Conservation (phyloP, 257 asterid species). For the Jasminum sambac region DNA sequence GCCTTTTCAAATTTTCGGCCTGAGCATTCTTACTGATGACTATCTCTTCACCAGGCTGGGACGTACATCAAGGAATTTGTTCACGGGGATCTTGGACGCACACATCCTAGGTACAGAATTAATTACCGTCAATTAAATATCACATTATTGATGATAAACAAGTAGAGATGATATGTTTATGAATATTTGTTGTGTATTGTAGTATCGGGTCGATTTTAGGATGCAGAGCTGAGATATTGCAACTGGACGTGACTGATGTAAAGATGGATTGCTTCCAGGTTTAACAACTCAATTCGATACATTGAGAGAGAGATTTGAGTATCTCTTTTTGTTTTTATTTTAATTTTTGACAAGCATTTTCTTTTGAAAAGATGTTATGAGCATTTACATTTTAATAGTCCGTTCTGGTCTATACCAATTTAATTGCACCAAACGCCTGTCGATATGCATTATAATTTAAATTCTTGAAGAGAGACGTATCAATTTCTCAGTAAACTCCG, state of each 20-base stretch:
- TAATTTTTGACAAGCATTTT: too few species aligned
- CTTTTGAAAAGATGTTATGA: constrained; percentile 17
- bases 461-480: constrained; percentile 13
- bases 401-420: background rate
- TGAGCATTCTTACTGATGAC: constrained; percentile 12
- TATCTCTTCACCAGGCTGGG: constrained; percentile 72
- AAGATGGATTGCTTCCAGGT: constrained; percentile 88
- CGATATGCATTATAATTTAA: constrained; percentile 26
- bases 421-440: constrained; percentile 36
- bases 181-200: constrained; percentile 33
- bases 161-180: background rate
- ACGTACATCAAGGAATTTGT: constrained; percentile 96
- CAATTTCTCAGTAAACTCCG: constrained; percentile 11
- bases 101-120: constrained; percentile 77
- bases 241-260: constrained; percentile 94
- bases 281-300: constrained; percentile 10
- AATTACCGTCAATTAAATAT: background rate
- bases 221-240: constrained; percentile 96
- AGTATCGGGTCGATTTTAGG: constrained; percentile 86
- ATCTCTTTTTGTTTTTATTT: background rate
- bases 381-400: constrained; percentile 20
- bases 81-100: constrained; percentile 96
- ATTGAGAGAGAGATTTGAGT: background rate
- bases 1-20: constrained; percentile 12
- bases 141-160: too few species aligned